Evolutionary conservation across 2,329 filamentous ascomycete species (phyloP), one percentile per base, ranked within the genome.

Genomic region (Erysiphe neolycopersici): DNA sequence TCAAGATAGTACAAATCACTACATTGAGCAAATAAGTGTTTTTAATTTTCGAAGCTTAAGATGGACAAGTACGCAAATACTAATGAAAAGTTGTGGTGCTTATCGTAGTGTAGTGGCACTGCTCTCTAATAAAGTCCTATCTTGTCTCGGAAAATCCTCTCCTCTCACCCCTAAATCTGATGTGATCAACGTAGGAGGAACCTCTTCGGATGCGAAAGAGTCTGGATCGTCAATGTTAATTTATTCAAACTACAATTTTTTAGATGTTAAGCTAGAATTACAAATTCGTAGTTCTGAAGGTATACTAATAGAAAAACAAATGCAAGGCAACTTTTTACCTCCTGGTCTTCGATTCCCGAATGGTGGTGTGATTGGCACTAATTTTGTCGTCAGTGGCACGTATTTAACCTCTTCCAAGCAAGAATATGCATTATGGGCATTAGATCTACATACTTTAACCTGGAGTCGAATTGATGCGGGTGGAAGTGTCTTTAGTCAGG

Each of bases 211-310:
- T 49, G 58, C 63, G 4, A 64, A 66, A 29, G 71, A 76, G 42
- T 59, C 68, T 0, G 71, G 69, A 6, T 73, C 71, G 1, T 76
- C 73, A 1, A 94, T 95, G 84, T 68, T 98, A 48, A 91, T 98
- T 39, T 98, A 98, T 59, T 95, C 87, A 19, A 98, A 98, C 58
- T 98, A 98, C 61, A 95, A 98, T 60, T 98, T 98, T 55, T 60
- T 98, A 44, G 87, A 98, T 53, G 89, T 98, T 50, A 95, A 93
- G 58, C 64, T 98, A 19, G 89, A 98, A 59, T 64, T 98, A 33
- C 89, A 95, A 59, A 73, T 98, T 41, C 73, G 89, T 43, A 67
- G 79, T 9, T 72, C 82, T 1, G 85, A 95, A 57, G 87, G 89
- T 29, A 75, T 73, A 0, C 63, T 98, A 43, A 71, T 74, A 1